Evolutionary conservation across 768 basidiomycete genomes (phyloP), one percentile per base, ranked within the genome.

Genomic region (Melanogaster broomeanus): DNA sequence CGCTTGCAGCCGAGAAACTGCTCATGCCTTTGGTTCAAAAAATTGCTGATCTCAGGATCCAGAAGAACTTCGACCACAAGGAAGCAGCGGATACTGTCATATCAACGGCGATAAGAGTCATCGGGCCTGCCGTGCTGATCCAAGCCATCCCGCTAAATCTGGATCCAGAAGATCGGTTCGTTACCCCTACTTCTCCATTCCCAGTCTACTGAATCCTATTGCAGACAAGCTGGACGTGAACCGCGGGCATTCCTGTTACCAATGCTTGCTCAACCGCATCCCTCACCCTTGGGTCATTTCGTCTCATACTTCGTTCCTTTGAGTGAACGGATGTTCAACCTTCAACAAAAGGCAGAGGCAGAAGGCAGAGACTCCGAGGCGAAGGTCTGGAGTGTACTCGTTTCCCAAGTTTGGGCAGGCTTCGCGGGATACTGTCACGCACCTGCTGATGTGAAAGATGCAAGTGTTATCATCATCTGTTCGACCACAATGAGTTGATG

Each of bases 331-430:
- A 87, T 98, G 80, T 99, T 98, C 63, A 82, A 92, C 62, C 72
- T 91, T 33, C 90, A 95, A 64, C 84, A 89, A 53, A 85, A 80
- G 15, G 89, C 93, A 0, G 90, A 90, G 56, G 73, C 77, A 7
- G 87, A 86, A 48, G 83, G 81, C 12, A 82, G 85, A 33, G 80
- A 79, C 45, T 85, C 89, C 0, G 94, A 98, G 69, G 90, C 88
- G 13, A 99, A 98, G 70, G 86, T 98, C 33, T 99, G 93, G 92
- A 89, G 84, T 57, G 93, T 96, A 11, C 79, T 98, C 40, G 85
- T 98, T 21, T 85, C 87, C 10, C 97, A 99, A 68, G 83, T 96
- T 18, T 99, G 97, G 97, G 77, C 83, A 22, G 91, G 95, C 22
- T 79, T 98, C 35, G 83, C 84, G 6, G 93, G 94, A 2, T 99